Base-by-base conservation (phyloP, 371 early-diverging fungal genomes). In the Choanephora cucurbitarum region DNA sequence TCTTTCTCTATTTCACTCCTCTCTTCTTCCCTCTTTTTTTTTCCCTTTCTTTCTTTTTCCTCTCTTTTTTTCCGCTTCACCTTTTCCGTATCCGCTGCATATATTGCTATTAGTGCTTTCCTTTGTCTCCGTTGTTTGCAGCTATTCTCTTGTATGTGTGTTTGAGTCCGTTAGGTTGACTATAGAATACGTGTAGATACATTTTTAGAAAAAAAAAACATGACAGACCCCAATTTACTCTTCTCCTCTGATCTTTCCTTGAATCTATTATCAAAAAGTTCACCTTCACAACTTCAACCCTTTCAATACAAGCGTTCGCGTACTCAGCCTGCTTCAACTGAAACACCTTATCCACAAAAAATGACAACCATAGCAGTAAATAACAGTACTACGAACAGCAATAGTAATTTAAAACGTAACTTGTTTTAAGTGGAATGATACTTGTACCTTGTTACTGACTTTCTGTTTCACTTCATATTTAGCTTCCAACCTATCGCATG, bases 401-500 rank as follows among this genome's bases (percentile, higher is more conserved):
- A 19, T 32, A 40, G 17, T 18, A 19, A n/a, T n/a, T 18, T 18
- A 40, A 57, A 57, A 43, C 28, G 44, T 46, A 39, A 44, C 8
- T 42, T n/a, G n/a, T n/a, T n/a, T 15, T 34, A 17, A 46, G 7
- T 32, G 11, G 22, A 41, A 23, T 23, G 4, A 21, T 9, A 13
- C 5, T 44, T 5, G 22, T 22, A 14, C 4, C 15, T 22, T 9
- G 46, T 7, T 6, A 41, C 13, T 22, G 22, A 13, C 23, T 41
- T 23, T 24, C n/a, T n/a, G n/a, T n/a, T n/a, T n/a, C n/a, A n/a
- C n/a, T 56, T 22, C 3, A 33, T 40, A 15, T 52, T 19, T 54
- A 64, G 64, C 54, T 14, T 64, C 74, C 44, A 72, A 72, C 37
- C 55, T 85, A 28, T 69, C 75, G 52, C 90, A 91, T 66, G 84